Evolutionary conservation across 1,284 basidiomycete genomes (phyloP).

Genomic region (Cutaneotrichosporon mucoides): DNA sequence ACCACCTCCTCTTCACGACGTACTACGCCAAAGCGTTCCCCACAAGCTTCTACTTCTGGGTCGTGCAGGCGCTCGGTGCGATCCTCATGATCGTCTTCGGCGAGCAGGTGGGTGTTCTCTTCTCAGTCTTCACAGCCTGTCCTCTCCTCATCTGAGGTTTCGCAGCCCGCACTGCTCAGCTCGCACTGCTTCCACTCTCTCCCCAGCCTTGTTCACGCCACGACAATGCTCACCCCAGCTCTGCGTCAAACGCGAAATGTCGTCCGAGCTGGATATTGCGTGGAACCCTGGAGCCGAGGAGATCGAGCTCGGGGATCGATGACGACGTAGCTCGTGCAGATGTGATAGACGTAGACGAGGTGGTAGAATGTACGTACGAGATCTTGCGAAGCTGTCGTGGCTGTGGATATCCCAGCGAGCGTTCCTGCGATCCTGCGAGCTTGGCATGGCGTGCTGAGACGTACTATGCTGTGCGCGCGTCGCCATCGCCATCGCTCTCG

Average conservation of each 20-base stretch:
- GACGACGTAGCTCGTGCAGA: neutral
- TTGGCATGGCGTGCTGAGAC: too few species aligned
- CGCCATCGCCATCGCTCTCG: neutral
- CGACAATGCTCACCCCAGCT: constrained; percentile 50
- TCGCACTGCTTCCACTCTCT: too few species aligned
- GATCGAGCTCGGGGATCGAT: constrained; percentile 32
- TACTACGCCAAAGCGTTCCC: constrained; percentile 86
- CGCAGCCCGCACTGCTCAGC: too few species aligned
- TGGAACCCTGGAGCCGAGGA: constrained; percentile 30
- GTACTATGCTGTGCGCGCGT: too few species aligned
- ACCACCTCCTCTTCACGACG: constrained; percentile 84
- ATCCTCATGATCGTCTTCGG: constrained; percentile 71
- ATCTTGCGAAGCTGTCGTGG: neutral
- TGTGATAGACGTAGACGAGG: neutral
- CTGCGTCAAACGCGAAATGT: constrained; percentile 90
- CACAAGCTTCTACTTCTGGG: constrained; percentile 84
- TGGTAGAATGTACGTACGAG: neutral
- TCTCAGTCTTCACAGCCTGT: too few species aligned
- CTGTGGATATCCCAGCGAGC: too few species aligned
- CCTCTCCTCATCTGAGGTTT: too few species aligned
- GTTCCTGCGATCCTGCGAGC: too few species aligned
- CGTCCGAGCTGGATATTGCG: constrained; percentile 64
- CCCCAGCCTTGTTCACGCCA: too few species aligned
- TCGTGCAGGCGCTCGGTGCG: constrained; percentile 67
- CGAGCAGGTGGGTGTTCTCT: constrained; percentile 59